Percentiles rank a stretch among this genome's conserved stretches.
These are phyloP conservation scores for Phialophora tarda DNA, from an alignment of 2,329 filamentous ascomycete species.

Conservation along the genomic window DNA sequence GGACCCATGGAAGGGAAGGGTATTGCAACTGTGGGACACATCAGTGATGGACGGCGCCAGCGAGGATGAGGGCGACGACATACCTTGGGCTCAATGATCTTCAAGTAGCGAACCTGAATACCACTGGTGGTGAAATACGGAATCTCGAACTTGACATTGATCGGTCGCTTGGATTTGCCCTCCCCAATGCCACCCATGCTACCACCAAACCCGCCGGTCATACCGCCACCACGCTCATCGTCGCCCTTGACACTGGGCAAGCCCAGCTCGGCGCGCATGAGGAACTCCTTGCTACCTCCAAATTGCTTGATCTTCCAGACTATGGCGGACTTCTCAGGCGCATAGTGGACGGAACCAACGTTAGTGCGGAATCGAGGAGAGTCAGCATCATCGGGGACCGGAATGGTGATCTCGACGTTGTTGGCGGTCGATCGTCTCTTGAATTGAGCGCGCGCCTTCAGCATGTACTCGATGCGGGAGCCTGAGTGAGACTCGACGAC, in stretches of 20 bases:
- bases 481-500: conserved; percentile 95
- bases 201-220: conserved; percentile 96
- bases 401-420: conserved; percentile 97
- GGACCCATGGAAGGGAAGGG: conserved; percentile 93
- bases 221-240: conserved; percentile 92
- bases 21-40: conserved; percentile 80
- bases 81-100: conserved; percentile 99
- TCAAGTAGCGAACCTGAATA: conserved; percentile 96
- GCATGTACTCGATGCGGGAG: conserved; percentile 96
- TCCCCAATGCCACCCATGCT: conserved; percentile 87
- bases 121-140: conserved; percentile 99
- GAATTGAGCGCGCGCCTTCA: conserved; percentile 97
- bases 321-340: conserved; percentile 94
- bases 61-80: conserved; percentile 40
- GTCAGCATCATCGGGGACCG: conserved; percentile 96
- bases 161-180: conserved; percentile 91
- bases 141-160: conserved; percentile 99
- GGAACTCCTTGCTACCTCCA: conserved; percentile 95
- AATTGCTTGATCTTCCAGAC: conserved; percentile 99
- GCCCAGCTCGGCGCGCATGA: conserved; percentile 96
- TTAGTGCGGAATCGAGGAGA: conserved; percentile 96
- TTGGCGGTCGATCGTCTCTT: conserved; percentile 97
- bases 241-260: conserved; percentile 92
- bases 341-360: conserved; percentile 95
- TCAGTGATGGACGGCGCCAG: conserved; percentile 16